Evolutionary conservation across 441 rosid species (phyloP), one percentile per base, ranked within the genome.

Genomic region (Corymbia citriodora): DNA sequence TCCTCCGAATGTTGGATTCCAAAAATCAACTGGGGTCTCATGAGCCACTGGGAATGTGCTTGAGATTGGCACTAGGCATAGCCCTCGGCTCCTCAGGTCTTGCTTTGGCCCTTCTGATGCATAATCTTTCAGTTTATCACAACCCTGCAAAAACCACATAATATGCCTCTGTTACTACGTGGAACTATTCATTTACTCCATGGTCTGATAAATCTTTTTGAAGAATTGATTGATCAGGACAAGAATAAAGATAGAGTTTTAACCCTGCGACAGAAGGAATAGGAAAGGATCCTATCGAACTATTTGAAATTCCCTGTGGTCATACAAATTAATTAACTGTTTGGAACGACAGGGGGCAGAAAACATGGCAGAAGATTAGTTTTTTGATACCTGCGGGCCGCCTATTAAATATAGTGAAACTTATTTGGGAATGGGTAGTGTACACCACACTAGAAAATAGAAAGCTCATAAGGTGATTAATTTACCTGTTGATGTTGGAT

Each of bases 1-100:
- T 92, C 94, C 97, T 50, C 96, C 97, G 89, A 95, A 94, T 53
- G 96, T 94, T 49, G 98, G 98, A 52, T 94, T 96, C 98, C 97
- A 95, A 90, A 95, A 95, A 88, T 95, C 97, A 45, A 93, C 93
- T n/a, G 97, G 93, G 70, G 96, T 93, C 91, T 94, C 97, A n/a
- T 94, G 93, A 50, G 97, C 94, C 87, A 95, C 94, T 13, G 96
- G 97, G 90, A 94, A 95, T 48, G 96, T 95, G 94, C 96, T 95
- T 31, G 98, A 93, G 25, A 96, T 83, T 7, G 97, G 96, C 57
- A 95, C 98, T 50, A 96, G 92, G 91, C 98, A 96, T 13, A 95
- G 94, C 52, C 98, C 98, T 36, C 95, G 96, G 55, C 92, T 94
- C 89, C 91, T 94, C 90, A 95, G 92, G 90, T 95, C 97, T 88